Conservation (phyloP, 495 filamentous ascomycete species). For the Glonium stellatum region DNA sequence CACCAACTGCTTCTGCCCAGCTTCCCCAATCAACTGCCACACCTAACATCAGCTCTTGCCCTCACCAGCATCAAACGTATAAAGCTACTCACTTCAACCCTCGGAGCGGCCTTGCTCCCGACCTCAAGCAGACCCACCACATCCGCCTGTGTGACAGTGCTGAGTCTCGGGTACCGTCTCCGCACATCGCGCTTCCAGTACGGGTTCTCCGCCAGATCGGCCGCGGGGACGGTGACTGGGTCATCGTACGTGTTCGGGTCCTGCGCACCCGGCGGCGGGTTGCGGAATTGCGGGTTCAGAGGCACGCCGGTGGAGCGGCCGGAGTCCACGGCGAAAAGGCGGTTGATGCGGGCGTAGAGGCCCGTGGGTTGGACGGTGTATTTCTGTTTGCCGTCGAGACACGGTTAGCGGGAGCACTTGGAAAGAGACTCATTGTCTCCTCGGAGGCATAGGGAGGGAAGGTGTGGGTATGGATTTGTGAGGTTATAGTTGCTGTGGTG, state of each 20-base stretch:
- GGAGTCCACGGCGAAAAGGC: conserved; percentile 71
- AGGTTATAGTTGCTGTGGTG: not conserved
- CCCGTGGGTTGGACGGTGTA: conserved; percentile 91
- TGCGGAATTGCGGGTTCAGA: conserved; percentile 85
- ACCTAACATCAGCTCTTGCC: too few species aligned
- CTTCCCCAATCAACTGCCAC: conserved; percentile 71
- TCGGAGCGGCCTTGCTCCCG: conserved; percentile 72
- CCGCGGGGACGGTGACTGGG: conserved; percentile 84
- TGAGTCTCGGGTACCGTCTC: conserved; percentile 75
- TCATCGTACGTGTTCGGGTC: conserved; percentile 77
- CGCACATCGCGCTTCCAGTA: conserved; percentile 96
- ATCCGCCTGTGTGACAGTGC: conserved; percentile 75
- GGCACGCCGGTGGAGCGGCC: conserved; percentile 87
- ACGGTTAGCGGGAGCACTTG: not conserved
- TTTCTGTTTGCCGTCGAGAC: conserved; percentile 54
- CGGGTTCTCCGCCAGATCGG: conserved; percentile 91
- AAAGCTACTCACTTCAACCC: conserved; percentile 34
- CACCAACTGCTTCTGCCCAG: conserved; percentile 70
- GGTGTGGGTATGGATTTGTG: not conserved
- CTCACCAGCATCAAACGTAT: too few species aligned
- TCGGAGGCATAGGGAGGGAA: not conserved
- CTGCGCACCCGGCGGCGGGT: conserved; percentile 73
- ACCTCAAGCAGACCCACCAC: conserved; percentile 78
- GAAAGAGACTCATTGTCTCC: not conserved
- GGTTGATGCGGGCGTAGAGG: conserved; percentile 79